phyloP scores from a whole-genome alignment of 129 eudicot species.

The Artemisia argyi region DNA sequence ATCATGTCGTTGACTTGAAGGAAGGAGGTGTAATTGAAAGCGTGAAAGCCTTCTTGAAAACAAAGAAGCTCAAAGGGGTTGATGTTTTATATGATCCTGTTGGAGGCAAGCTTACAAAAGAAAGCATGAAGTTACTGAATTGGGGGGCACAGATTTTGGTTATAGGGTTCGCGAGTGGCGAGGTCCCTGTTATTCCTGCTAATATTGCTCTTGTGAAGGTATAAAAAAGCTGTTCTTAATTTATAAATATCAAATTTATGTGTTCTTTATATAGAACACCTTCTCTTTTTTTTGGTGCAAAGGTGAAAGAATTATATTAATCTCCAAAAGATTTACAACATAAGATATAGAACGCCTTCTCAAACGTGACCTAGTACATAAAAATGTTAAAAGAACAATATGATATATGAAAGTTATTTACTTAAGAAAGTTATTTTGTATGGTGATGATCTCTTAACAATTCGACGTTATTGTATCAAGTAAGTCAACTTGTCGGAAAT shows the following conservation, averaged over 20 bases:
- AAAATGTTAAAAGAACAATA: not conserved
- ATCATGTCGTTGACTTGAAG: constrained; percentile 83
- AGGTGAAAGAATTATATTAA: too few relatives aligned
- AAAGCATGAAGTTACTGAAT: constrained; percentile 67
- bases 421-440: not conserved
- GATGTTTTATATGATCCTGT: constrained; percentile 98
- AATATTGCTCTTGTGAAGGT: constrained; percentile 99
- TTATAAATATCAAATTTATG: not conserved
- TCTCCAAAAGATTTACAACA: too few relatives aligned
- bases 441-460: not conserved
- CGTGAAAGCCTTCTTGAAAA: constrained; percentile 73
- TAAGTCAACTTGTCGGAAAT: not conserved
- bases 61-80: constrained; percentile 81
- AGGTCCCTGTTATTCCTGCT: constrained; percentile 90
- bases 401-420: not conserved
- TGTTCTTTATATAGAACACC: too few relatives aligned
- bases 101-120: constrained; percentile 97
- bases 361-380: not conserved
- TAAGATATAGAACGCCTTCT: not conserved
- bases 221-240: constrained; percentile 13
- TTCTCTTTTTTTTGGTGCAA: too few relatives aligned
- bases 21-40: constrained; percentile 65
- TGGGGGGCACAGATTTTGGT: constrained; percentile 99
- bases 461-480: not conserved
- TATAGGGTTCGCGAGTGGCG: constrained; percentile 99